Base-by-base conservation (phyloP, 495 filamentous ascomycete genomes). In the Podospora conica region DNA sequence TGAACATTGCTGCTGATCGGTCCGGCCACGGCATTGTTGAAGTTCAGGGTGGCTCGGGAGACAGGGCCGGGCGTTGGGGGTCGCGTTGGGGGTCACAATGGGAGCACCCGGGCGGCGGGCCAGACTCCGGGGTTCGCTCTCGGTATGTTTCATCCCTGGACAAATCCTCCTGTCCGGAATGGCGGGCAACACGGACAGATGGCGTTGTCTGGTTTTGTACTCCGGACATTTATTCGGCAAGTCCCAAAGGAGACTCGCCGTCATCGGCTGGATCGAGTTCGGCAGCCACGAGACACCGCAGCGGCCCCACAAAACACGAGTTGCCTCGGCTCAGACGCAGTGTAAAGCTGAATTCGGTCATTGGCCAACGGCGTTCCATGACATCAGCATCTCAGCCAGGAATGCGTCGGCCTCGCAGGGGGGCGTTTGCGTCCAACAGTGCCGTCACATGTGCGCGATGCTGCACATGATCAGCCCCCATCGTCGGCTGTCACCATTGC, bases 351-450 rank as follows among this genome's bases (percentile, higher is more conserved):
- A 23, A 11, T 40, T 56, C 65, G 28, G 53, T 23, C 58, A 66
- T 66, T 66, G 65, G 65, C 53, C 33, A 33, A 48, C 65, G 54
- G 48, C 40, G n/a, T 11, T 48, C 56, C 31, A 66, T 66, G 65
- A 66, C 65, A 66, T 66, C 65, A 66, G 21, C 58, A 48, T 18
- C 5, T 18, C 33, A 48, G 18, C 40, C 40, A 48, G 40, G 56
- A 55, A 28, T 58, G 54, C 54, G 20, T 33, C 24, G 53, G 27
- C 12, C 28, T n/a, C 59, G 21, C 24, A 9, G 40, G 53, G 29
- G 59, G 61, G 23, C 25, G 61, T 55, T 55, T 63, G 21, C 53
- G 25, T 25, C 40, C 40, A 48, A n/a, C 40, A 18, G 10, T 27
- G 25, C 63, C 58, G 63, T 64, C 63, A 64, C 63, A 64, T 64